phyloP scores from a whole-genome alignment of 2,329 filamentous ascomycete genomes.

The Lomentospora prolificans region DNA sequence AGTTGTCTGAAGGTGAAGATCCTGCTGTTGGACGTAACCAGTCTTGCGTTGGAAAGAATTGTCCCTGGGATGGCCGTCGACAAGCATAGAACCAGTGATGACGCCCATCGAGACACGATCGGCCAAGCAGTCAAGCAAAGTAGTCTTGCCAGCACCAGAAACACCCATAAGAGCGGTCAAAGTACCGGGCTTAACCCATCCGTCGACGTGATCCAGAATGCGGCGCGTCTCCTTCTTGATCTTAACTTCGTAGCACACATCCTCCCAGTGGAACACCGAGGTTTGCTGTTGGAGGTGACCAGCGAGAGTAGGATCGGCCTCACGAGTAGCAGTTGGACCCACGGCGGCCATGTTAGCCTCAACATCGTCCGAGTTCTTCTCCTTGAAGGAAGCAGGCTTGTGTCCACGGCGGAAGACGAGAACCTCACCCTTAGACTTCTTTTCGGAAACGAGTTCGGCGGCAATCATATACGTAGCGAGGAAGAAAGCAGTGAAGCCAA shows the following conservation, averaged over 20 bases:
- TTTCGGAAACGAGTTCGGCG: conserved; percentile 54
- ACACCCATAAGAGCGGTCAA: conserved; percentile 87
- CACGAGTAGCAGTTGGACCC: conserved; percentile 38
- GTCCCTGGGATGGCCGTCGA: conserved; percentile 57
- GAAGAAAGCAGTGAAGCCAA: conserved; percentile 56
- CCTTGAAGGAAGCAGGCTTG: conserved; percentile 46
- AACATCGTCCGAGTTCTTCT: conserved; percentile 53
- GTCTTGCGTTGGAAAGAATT: conserved; percentile 84
- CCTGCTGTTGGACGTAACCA: conserved; percentile 86
- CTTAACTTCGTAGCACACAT: conserved; percentile 68
- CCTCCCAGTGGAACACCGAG: conserved; percentile 76
- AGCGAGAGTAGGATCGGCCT: conserved; percentile 24
- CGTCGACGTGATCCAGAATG: conserved; percentile 77
- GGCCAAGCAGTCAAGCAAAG: conserved; percentile 76
- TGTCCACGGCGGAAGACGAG: conserved; percentile 65
- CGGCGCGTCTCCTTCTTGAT: conserved; percentile 68
- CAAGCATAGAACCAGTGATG: conserved; percentile 72
- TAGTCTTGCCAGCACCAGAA: conserved; percentile 89
- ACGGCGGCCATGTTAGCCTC: conserved; percentile 41
- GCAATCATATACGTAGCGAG: conserved; percentile 51
- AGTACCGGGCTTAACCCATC: conserved; percentile 89
- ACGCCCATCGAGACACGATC: conserved; percentile 83
- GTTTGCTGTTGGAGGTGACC: conserved; percentile 46
- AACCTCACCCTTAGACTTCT: conserved; percentile 68
- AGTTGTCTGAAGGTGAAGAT: conserved; percentile 74